Percentiles rank a stretch among this genome's conserved stretches.
Conservation (phyloP, 2,329 filamentous ascomycete species). For the Ascosphaera aggregata region DNA sequence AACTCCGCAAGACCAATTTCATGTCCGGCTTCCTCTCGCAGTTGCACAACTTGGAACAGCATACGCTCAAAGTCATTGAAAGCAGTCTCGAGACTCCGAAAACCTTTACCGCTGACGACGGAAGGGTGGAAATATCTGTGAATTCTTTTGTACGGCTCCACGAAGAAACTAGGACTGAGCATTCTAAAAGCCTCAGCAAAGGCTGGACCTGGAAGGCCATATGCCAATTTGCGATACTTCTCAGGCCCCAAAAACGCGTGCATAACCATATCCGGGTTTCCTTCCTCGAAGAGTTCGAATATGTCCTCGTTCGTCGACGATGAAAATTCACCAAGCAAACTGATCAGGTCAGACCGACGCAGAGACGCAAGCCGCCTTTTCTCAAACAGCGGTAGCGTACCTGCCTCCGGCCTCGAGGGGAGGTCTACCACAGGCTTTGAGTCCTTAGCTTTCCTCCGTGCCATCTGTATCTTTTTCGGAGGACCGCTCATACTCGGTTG, state of each 20-base stretch:
- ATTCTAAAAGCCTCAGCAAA: conserved; percentile 41
- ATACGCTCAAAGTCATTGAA: conserved; percentile 18
- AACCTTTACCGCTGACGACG: conserved; percentile 19
- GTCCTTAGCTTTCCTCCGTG: too few species aligned
- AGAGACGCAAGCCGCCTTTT: background rate
- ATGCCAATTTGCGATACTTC: conserved; percentile 1
- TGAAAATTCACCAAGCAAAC: conserved; percentile 8
- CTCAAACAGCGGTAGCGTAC: background rate
- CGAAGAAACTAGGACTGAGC: conserved; percentile 33
- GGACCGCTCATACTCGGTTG: background rate
- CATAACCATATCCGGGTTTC: conserved; percentile 6
- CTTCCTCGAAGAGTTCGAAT: conserved; percentile 10
- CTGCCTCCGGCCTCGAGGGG: too few species aligned
- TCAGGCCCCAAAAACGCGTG: conserved; percentile 6
- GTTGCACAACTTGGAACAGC: conserved; percentile 15
- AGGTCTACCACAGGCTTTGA: background rate
- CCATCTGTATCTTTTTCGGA: background rate
- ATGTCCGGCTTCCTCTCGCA: conserved; percentile 15
- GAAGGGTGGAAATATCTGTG: conserved; percentile 27
- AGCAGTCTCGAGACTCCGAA: conserved; percentile 15
- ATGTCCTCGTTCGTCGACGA: conserved; percentile 5
- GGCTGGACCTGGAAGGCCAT: conserved; percentile 26
- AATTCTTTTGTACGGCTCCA: conserved; percentile 23
- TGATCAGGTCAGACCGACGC: background rate
- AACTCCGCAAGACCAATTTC: conserved; percentile 25